Conservation (phyloP, 495 filamentous ascomycete species). For the Penicillium steckii region DNA sequence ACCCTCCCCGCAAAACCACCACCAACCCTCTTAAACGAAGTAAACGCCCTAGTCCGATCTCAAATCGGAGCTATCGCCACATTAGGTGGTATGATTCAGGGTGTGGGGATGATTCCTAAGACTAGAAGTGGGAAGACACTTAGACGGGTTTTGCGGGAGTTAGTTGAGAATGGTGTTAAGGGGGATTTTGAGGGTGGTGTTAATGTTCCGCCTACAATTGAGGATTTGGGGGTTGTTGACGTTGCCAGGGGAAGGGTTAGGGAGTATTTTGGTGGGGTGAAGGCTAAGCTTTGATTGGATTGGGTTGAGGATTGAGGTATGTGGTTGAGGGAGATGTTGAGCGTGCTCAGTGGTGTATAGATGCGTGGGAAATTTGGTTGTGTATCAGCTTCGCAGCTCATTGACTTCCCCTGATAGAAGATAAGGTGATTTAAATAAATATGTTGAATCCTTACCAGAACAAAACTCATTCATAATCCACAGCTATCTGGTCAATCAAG, state of each 20-base stretch:
- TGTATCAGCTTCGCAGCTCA: too few species aligned
- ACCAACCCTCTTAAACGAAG: slow-evolving; percentile 53
- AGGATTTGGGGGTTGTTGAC: slow-evolving; percentile 57
- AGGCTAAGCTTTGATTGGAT: slow-evolving; percentile 52
- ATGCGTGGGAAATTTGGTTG: too few species aligned
- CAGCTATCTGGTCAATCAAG: too few species aligned
- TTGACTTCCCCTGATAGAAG: too few species aligned
- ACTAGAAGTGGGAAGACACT: slow-evolving; percentile 87
- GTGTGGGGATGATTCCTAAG: slow-evolving; percentile 88
- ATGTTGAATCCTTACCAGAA: too few species aligned
- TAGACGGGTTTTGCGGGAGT: slow-evolving; percentile 73
- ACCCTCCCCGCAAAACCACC: slow-evolving; percentile 40
- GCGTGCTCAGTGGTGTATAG: too few species aligned
- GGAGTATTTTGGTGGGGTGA: slow-evolving; percentile 56
- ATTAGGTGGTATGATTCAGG: slow-evolving; percentile 80
- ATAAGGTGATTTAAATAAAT: too few species aligned
- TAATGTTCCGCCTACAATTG: slow-evolving; percentile 58
- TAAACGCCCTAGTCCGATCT: slow-evolving; percentile 66
- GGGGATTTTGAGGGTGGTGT: slow-evolving; percentile 53
- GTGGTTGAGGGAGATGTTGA: too few species aligned
- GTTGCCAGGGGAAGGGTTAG: slow-evolving; percentile 52
- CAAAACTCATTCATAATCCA: too few species aligned
- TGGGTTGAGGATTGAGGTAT: too few species aligned
- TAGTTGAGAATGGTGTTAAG: slow-evolving; percentile 63
- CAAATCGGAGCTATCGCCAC: slow-evolving; percentile 87